phyloP scores from a whole-genome alignment of 139 green algal genomes.

The Eudorina sp. region DNA sequence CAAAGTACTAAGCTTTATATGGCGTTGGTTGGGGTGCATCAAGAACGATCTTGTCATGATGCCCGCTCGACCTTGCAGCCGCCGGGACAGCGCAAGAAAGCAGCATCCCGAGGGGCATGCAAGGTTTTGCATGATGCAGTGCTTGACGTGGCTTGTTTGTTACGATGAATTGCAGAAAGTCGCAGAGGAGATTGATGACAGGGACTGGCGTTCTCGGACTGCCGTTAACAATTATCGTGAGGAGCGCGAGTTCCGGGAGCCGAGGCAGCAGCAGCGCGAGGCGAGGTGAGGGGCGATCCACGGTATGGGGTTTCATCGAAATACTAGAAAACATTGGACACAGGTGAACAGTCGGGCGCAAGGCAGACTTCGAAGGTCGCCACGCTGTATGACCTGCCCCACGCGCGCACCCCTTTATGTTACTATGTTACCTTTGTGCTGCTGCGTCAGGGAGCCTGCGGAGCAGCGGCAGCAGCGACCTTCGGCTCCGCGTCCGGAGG shows the following conservation, averaged over 20 bases:
- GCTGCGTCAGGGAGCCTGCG: constrained; percentile 11
- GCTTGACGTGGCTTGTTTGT: too few relatives aligned
- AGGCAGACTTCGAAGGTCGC: too few relatives aligned
- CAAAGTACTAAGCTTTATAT: background rate
- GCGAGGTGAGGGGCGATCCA: background rate
- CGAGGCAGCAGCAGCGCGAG: constrained; percentile 26
- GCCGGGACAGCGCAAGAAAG: too few relatives aligned
- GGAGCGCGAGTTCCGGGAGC: constrained; percentile 33
- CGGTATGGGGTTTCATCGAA: too few relatives aligned
- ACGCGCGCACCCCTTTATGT: background rate
- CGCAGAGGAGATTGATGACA: constrained; percentile 72
- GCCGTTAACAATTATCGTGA: constrained; percentile 37
- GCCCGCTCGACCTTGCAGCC: background rate
- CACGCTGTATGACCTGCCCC: too few relatives aligned
- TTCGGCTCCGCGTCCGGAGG: background rate
- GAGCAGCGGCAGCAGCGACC: background rate
- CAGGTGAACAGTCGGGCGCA: too few relatives aligned
- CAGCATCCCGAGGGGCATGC: too few relatives aligned
- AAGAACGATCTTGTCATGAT: too few relatives aligned
- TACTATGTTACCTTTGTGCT: background rate
- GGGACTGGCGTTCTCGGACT: constrained; percentile 77
- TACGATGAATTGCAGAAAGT: constrained; percentile 49
- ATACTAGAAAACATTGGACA: too few relatives aligned
- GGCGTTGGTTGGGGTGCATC: background rate
- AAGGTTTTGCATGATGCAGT: too few relatives aligned